Base-by-base conservation (phyloP, 2,329 filamentous ascomycete species). In the Cladophialophora chaetospira region DNA sequence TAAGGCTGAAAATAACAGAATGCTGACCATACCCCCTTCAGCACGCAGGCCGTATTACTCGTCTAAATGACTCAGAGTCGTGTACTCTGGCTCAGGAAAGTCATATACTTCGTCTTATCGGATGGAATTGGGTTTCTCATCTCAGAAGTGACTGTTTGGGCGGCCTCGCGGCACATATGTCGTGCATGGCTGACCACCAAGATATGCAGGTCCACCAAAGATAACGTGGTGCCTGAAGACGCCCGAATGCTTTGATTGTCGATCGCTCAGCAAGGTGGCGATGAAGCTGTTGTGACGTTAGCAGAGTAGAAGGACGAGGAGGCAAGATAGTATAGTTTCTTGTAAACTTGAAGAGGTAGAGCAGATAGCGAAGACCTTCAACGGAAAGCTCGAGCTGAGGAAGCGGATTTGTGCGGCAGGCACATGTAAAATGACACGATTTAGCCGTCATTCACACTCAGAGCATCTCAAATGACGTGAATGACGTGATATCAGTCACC, bases 171-270 rank as follows among this genome's bases (percentile, higher is more conserved):
- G 46, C 46, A 33, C 13, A 49, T 38, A 40, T 21, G 17, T 40
- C 36, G 46, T n/a, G 11, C 33, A 49, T 26, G 46, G 46, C 46
- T 49, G 46, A 49, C 46, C 31, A 49, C 46, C 46, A 38, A 21
- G 4, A 38, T 38, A 25, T 49, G 33, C 23, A 49, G 46, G 35
- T 38, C 46, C 17, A 23, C 21, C 5, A 38, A 17, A 6, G n/a
- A 8, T 4, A 11, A 9, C 17, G 36, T 40, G 36, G 36, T 8
- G 15, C n/a, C 36, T 21, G 36, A 40, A 11, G 36, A 40, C 6
- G 36, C 36, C 6, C 15, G 10, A 11, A 4, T 11, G 17, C 36
- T 19, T 11, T 40, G 17, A 19, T 3, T 21, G 17, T 8, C 15
- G 36, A 40, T 40, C 36, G n/a, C n/a, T 17, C 3, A 40, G 15